phyloP scores from a whole-genome alignment of 495 filamentous ascomycete species.

The Penicillium pancosmium region DNA sequence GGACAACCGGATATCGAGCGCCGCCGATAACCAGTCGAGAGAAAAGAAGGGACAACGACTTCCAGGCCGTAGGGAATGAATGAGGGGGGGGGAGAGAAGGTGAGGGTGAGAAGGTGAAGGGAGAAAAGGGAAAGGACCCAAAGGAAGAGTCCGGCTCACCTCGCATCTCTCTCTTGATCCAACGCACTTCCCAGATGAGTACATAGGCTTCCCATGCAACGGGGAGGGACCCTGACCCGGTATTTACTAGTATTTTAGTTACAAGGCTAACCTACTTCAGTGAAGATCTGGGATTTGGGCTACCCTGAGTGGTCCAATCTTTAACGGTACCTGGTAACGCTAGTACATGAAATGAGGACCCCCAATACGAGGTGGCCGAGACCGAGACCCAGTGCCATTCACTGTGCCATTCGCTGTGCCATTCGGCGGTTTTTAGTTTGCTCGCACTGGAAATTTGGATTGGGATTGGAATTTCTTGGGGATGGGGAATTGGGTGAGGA shows the following conservation, averaged over 20 bases:
- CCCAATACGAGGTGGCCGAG: constrained; percentile 13
- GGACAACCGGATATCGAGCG: constrained; percentile 32
- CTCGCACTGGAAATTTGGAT: constrained; percentile 1
- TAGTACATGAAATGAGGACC: constrained; percentile 9
- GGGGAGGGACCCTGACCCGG: constrained; percentile 17
- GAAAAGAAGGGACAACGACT: constrained; percentile 36
- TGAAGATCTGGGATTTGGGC: background rate
- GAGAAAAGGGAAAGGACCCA: background rate
- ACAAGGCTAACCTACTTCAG: constrained; percentile 7
- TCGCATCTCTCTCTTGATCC: too few species aligned
- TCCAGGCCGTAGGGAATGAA: constrained; percentile 27
- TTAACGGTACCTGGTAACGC: constrained; percentile 22
- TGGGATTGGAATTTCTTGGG: too few species aligned
- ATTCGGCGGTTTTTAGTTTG: too few species aligned
- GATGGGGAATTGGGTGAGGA: too few species aligned
- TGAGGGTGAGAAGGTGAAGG: constrained; percentile 7
- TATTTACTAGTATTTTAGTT: constrained; percentile 3
- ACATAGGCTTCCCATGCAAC: too few species aligned
- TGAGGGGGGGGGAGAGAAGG: background rate
- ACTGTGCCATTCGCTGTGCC: too few species aligned
- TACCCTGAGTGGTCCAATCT: constrained; percentile 7
- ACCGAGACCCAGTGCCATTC: background rate
- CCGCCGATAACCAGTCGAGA: constrained; percentile 29
- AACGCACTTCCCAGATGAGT: too few species aligned
- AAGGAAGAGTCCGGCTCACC: too few species aligned